Evolutionary conservation across 371 early-diverging fungal species (phyloP), one percentile per base, ranked within the genome.

Genomic region (Mucor lusitanicus): DNA sequence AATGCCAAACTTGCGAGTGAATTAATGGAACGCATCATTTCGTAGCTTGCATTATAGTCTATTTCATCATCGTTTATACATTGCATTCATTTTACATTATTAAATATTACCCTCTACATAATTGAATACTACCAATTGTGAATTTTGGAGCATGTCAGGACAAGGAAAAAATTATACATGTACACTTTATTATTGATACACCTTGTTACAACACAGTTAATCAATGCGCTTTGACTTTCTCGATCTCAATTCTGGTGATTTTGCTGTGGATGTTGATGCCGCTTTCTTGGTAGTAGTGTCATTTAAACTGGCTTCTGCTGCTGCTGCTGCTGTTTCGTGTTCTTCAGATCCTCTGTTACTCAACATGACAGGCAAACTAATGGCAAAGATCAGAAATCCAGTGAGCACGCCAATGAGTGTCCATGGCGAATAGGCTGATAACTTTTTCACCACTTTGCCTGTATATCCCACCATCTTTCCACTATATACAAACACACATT

Each of bases 1-100:
- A 73, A 76, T 67, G 85, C 87, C 3, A 61, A 75, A 62, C 64
- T 85, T n/a, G 85, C 83, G 30, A 82, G 84, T 59, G 83, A 82
- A 61, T 63, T 87, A 17, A 85, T 86, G 28, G 84, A 85, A 67
- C 69, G 73, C 40, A 84, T 87, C 59, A 83, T 87, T 58, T 79
- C 76, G 48, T 82, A 57, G 9, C 11, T 35, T 30, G 6, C 30
- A 30, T 30, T 30, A 30, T 30, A 2, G 6, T 30, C 6, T 30
- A 30, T 30, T 30, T 6, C 30, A 30, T 30, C 30, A 30, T 30
- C 30, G 6, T 30, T 30, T n/a, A n/a, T n/a, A n/a, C n/a, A n/a
- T n/a, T n/a, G n/a, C n/a, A n/a, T n/a, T n/a, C n/a, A n/a, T n/a
- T n/a, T n/a, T n/a, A n/a, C n/a, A n/a, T n/a, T n/a, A n/a, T n/a